A percentile compares a stretch with the other conserved stretches of the same genome.
These are phyloP conservation scores for Cordyceps cateniannulata DNA, from an alignment of 2,329 filamentous ascomycete genomes.

Conservation along the genomic window DNA sequence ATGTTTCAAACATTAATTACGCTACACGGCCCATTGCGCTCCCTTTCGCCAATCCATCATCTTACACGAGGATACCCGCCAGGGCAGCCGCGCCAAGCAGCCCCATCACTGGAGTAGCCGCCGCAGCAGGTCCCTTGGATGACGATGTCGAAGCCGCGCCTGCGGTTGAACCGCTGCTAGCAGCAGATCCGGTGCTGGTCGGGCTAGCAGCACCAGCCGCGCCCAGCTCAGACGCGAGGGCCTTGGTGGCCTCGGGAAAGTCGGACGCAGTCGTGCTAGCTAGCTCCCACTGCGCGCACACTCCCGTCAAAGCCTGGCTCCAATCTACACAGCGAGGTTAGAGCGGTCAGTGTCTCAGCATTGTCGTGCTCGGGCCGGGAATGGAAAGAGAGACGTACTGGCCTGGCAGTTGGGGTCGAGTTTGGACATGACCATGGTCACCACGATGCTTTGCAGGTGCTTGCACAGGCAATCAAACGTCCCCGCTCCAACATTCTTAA, in stretches of 20 bases:
- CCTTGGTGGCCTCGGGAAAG: constrained; percentile 6
- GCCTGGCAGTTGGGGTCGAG: constrained; percentile 7
- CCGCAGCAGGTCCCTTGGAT: constrained; percentile 9
- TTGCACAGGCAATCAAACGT: constrained; percentile 9
- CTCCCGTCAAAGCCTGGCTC: neutral
- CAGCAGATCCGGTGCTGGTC: neutral
- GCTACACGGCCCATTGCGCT: neutral
- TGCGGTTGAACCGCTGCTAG: neutral
- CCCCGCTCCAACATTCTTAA: neutral
- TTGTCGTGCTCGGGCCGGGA: no score
- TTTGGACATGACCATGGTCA: neutral
- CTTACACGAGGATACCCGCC: constrained; percentile 4
- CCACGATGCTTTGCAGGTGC: constrained; percentile 3
- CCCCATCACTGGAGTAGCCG: constrained; percentile 5
- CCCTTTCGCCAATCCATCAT: neutral
- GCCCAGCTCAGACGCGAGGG: constrained; percentile 9
- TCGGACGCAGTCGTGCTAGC: constrained; percentile 3
- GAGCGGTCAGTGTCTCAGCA: neutral
- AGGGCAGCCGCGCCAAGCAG: constrained; percentile 9
- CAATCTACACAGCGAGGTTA: neutral
- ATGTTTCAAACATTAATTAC: neutral
- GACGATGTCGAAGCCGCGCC: constrained; percentile 1
- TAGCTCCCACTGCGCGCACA: constrained; percentile 3
- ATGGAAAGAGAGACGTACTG: neutral
- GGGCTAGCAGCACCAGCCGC: neutral